A percentile compares a stretch with the other conserved stretches of the same genome.
phyloP scores from a whole-genome alignment of 129 eudicot genomes.

The Scalesia atractyloides region DNA sequence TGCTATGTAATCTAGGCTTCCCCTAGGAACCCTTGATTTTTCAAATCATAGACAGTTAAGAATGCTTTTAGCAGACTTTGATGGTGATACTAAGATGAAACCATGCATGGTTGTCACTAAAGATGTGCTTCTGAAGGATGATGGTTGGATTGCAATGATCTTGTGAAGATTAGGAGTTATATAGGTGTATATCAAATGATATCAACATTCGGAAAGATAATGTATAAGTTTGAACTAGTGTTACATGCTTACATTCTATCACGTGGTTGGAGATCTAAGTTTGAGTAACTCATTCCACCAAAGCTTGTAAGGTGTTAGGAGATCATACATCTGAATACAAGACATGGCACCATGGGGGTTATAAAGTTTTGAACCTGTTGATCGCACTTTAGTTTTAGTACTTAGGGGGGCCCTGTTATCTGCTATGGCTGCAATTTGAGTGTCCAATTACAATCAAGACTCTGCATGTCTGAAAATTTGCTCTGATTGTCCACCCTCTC shows the following conservation, averaged over 20 bases:
- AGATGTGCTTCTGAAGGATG: not conserved
- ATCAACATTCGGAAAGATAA: slow-evolving; percentile 2
- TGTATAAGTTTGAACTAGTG: not conserved
- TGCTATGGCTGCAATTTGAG: slow-evolving; percentile 1
- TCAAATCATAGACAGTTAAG: not conserved
- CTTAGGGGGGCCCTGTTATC: slow-evolving; percentile 3
- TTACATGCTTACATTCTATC: not conserved
- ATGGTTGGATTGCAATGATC: not conserved
- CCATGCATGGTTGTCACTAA: not conserved
- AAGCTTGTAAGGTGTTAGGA: slow-evolving; percentile 18
- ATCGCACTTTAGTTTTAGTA: slow-evolving; percentile 8
- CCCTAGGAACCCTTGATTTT: slow-evolving; percentile 8
- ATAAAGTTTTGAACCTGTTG: not conserved
- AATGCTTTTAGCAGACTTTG: not conserved
- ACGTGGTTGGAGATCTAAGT: not conserved
- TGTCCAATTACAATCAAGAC: slow-evolving; percentile 6
- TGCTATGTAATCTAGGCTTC: not conserved
- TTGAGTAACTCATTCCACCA: slow-evolving; percentile 1
- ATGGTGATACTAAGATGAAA: not conserved
- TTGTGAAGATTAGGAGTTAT: slow-evolving; percentile 15
- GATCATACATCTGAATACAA: not conserved
- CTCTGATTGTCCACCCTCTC: slow-evolving; percentile 4
- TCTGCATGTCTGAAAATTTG: slow-evolving; percentile 9
- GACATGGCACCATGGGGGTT: not conserved
- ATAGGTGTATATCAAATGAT: not conserved